Evolutionary conservation across 768 basidiomycete species (phyloP).

Genomic region (Auriscalpium orientale): DNA sequence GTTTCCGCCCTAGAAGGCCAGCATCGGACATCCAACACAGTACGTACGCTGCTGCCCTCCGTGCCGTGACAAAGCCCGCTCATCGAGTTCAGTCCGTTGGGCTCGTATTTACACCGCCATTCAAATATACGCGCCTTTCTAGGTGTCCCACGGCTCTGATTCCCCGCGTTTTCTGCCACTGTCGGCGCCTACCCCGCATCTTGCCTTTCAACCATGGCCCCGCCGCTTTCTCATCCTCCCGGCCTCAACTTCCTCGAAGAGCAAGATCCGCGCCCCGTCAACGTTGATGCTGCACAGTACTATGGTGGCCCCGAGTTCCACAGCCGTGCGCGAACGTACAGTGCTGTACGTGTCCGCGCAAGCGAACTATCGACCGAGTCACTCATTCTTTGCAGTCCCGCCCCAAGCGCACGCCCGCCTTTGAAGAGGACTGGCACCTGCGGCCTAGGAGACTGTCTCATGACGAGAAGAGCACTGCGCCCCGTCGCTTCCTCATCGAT

Average conservation of each 20-base stretch:
- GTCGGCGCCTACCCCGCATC: neutral
- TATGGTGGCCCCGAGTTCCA: constrained; percentile 76
- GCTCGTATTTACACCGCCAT: neutral
- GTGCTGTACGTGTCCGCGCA: constrained; percentile 48
- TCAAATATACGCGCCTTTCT: neutral
- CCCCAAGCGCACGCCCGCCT: constrained; percentile 61
- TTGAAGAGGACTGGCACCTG: constrained; percentile 70
- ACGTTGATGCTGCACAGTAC: constrained; percentile 72
- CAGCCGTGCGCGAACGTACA: constrained; percentile 82
- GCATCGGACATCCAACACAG: neutral
- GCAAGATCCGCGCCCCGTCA: constrained; percentile 32
- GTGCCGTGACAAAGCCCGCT: no score
- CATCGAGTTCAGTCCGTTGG: no score
- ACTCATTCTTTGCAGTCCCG: constrained; percentile 14
- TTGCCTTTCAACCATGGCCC: constrained; percentile 43
- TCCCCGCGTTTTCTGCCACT: neutral
- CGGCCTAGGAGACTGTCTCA: constrained; percentile 82
- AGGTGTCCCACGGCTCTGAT: no score
- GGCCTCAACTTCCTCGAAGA: constrained; percentile 65
- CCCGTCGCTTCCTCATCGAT: constrained; percentile 90
- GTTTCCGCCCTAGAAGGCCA: neutral
- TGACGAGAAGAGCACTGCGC: constrained; percentile 80
- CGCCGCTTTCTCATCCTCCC: constrained; percentile 54
- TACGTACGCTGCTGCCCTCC: neutral
- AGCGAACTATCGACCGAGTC: constrained; percentile 4